phyloP scores from a whole-genome alignment of 2,329 filamentous ascomycete genomes.

The Leptographium lundbergii region DNA sequence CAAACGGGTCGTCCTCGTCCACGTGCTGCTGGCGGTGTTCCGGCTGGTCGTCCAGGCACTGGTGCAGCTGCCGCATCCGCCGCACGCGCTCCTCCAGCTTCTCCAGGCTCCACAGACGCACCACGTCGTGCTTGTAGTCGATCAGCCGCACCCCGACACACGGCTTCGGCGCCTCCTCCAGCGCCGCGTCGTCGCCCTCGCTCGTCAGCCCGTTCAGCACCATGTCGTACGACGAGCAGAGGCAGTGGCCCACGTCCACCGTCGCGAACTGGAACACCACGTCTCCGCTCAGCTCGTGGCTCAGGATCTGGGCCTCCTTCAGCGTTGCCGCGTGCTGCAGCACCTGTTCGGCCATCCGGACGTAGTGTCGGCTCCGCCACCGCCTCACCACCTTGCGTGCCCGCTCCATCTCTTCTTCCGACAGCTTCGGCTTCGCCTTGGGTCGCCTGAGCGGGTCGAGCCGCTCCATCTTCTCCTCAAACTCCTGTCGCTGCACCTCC shows the following conservation, averaged over 20 bases:
- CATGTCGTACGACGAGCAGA: slow-evolving; percentile 93
- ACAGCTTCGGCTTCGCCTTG: slow-evolving; percentile 50
- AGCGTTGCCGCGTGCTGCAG: slow-evolving; percentile 76
- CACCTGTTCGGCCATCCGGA: slow-evolving; percentile 86
- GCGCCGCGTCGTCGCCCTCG: slow-evolving; percentile 69
- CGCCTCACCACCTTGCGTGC: slow-evolving; percentile 55
- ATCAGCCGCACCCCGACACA: slow-evolving; percentile 84
- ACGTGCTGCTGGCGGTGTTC: slow-evolving; percentile 83
- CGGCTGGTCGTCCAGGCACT: slow-evolving; percentile 89
- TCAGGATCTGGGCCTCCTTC: slow-evolving; percentile 97
- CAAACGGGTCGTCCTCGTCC: slow-evolving; percentile 66
- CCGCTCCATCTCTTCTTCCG: slow-evolving; percentile 57
- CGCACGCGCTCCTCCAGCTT: slow-evolving; percentile 81
- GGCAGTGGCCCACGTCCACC: slow-evolving; percentile 73
- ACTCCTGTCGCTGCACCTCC: slow-evolving; percentile 69
- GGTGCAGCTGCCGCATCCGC: slow-evolving; percentile 92
- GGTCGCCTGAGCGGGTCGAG: slow-evolving; percentile 52
- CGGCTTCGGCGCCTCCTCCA: slow-evolving; percentile 74
- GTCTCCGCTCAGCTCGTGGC: slow-evolving; percentile 84
- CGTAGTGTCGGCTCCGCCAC: slow-evolving; percentile 78
- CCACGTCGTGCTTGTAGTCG: slow-evolving; percentile 75
- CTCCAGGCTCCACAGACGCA: slow-evolving; percentile 88
- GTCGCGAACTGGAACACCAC: slow-evolving; percentile 93
- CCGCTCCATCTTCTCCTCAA: slow-evolving; percentile 72
- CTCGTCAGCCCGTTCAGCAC: slow-evolving; percentile 81